Percentiles rank a stretch among this genome's conserved stretches.
phyloP scores from a whole-genome alignment of 768 basidiomycete species.

The Russula sp. region DNA sequence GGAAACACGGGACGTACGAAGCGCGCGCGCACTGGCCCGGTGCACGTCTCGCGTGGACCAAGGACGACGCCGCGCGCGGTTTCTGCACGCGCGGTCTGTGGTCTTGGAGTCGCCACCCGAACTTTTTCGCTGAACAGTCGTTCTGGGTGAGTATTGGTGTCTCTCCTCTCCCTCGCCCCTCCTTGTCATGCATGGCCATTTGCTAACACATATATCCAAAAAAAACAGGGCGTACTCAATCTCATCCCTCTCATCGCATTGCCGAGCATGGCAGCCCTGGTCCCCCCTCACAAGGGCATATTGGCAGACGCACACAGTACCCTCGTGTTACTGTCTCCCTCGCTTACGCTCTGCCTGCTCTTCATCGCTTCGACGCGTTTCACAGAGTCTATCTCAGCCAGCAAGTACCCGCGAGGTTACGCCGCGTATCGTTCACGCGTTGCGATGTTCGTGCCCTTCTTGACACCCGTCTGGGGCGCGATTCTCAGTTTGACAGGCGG shows the following conservation, averaged over 20 bases:
- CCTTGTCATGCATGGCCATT: background rate
- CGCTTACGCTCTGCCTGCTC: conserved; percentile 59
- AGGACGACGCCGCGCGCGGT: conserved; percentile 69
- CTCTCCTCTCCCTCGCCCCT: background rate
- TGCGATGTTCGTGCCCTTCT: conserved; percentile 66
- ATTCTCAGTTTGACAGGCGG: conserved; percentile 41
- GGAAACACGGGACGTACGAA: conserved; percentile 51
- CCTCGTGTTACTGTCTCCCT: conserved; percentile 48
- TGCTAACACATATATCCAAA: background rate
- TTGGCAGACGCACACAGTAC: conserved; percentile 32
- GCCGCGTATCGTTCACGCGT: conserved; percentile 72
- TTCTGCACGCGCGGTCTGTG: conserved; percentile 85
- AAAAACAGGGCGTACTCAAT: conserved; percentile 59
- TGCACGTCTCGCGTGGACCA: conserved; percentile 62
- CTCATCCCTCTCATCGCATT: conserved; percentile 60
- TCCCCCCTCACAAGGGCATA: conserved; percentile 31
- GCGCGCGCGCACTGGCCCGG: conserved; percentile 52
- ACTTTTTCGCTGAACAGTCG: conserved; percentile 84
- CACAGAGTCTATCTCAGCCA: conserved; percentile 73
- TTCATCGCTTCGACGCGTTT: conserved; percentile 76
- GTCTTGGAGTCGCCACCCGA: conserved; percentile 87
- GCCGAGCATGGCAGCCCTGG: conserved; percentile 23
- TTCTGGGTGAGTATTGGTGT: conserved; percentile 60
- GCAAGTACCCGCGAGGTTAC: conserved; percentile 74
- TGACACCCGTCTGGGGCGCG: conserved; percentile 46